Base-by-base conservation (phyloP, 176 grass and related monocot species). In the Phoenix dactylifera region DNA sequence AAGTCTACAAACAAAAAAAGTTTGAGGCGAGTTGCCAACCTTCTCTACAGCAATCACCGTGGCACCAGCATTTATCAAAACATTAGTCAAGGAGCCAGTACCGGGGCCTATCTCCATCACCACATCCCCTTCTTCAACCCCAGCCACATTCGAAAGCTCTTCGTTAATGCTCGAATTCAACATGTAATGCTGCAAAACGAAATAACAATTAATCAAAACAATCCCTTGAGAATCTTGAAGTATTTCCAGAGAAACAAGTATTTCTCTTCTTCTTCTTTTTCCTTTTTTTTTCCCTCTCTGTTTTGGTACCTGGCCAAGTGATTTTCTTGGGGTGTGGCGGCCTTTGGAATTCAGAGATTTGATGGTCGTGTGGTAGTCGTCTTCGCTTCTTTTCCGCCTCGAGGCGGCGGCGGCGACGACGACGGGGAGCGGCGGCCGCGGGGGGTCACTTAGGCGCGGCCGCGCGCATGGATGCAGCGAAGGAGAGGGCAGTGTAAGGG, bases 61-160 rank as follows among this genome's bases (percentile, higher is more conserved):
- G 26, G 87, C 81, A 2, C 92, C 92, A 0, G 81, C 80, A 39
- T 82, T 52, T 14, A 97, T 77, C 64, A 97, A 72, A 4, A 73
- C 79, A 18, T 77, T 83, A 5, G 87, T 97, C 51, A 91, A 86
- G 14, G 92, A 91, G 6, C 92, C 92, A 4, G 87, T 88, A 0
- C 92, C 87, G 19, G 92, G 92, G 5, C 92, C 92, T 1, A 91
- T 97, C 81, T 97, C 87, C 48, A 97, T 84, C 53, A 97, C 83
- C 68, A 97, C 81, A 56, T 88, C 92, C 2, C 84, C 92, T 4
- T 83, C 78, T 57, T 77, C 75, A 12, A 97, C 81, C 39, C 65
- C 68, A 1, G 87, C 87, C 15, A 75, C 92, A 23, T 35, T 52
- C 19, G 56, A 62, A 60, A 97, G 87, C 59, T 85, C 81, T 60